Evolutionary conservation across 179 eudicot species (phyloP).

Genomic region (Beta corolliflora): DNA sequence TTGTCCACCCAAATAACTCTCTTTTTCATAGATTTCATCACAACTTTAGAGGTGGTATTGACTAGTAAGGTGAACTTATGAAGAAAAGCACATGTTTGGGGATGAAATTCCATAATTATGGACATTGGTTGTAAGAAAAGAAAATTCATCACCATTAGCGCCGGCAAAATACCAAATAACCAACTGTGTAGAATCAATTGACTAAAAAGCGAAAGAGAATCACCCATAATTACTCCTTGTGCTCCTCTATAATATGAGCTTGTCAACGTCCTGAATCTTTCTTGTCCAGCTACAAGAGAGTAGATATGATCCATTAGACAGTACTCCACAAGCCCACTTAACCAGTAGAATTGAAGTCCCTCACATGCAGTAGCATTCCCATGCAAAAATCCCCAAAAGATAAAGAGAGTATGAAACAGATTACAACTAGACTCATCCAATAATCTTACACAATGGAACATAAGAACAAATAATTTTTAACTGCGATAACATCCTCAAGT

Average conservation of each 20-base stretch:
- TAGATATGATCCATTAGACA: slow-evolving; percentile 16
- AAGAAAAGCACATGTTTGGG: no score
- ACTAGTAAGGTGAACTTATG: no score
- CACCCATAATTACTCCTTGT: slow-evolving; percentile 88
- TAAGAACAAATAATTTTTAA: not conserved
- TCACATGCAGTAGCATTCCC: not conserved
- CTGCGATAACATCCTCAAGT: not conserved
- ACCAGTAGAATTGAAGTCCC: not conserved
- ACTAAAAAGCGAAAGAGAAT: slow-evolving; percentile 1
- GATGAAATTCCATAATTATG: not conserved
- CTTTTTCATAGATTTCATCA: no score
- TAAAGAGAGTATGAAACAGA: no score
- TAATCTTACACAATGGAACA: not conserved
- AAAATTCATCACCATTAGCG: no score
- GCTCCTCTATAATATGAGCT: slow-evolving; percentile 95
- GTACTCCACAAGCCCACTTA: not conserved
- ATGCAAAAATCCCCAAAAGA: not conserved
- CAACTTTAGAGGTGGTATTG: no score
- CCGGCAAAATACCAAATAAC: no score
- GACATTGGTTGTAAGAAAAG: no score
- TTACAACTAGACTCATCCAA: not conserved
- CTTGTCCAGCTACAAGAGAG: slow-evolving; percentile 84
- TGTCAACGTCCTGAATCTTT: slow-evolving; percentile 89
- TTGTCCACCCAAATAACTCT: no score
- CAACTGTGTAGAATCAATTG: not conserved